Evolutionary conservation across 768 basidiomycete genomes (phyloP).

Genomic region (Lentinus brumalis): DNA sequence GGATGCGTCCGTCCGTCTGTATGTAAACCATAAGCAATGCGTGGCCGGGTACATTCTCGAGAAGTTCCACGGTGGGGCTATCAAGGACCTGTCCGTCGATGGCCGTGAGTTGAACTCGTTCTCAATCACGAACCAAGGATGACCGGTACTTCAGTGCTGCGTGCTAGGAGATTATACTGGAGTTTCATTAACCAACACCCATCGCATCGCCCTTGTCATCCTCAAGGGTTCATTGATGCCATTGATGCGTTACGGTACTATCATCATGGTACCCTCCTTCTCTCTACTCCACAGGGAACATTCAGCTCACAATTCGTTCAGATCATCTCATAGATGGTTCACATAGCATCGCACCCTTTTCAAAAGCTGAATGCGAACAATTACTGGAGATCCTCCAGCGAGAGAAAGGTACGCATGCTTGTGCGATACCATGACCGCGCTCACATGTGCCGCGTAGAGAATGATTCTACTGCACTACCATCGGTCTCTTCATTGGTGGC

Average conservation of each 20-base stretch:
- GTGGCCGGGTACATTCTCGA: constrained; percentile 41
- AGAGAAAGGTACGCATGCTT: constrained; percentile 10
- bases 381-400: constrained; percentile 37
- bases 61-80: constrained; percentile 21
- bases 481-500: constrained; percentile 49
- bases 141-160: constrained; percentile 37
- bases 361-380: constrained; percentile 55
- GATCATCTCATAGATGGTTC: constrained; percentile 52
- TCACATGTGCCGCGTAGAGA: constrained; percentile 16
- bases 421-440: neutral
- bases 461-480: constrained; percentile 31
- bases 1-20: constrained; percentile 37
- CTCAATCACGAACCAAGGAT: neutral
- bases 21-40: constrained; percentile 50
- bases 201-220: constrained; percentile 43
- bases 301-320: constrained; percentile 22
- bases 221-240: constrained; percentile 47
- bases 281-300: too few species aligned
- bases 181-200: constrained; percentile 54
- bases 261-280: constrained; percentile 34
- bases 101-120: constrained; percentile 1
- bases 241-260: constrained; percentile 54
- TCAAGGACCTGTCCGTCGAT: constrained; percentile 10
- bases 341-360: constrained; percentile 51
- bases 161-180: constrained; percentile 52